These are phyloP conservation scores for Chimonanthus salicifolius DNA, from an alignment of 164 flowering plant species.

Conservation along the genomic window DNA sequence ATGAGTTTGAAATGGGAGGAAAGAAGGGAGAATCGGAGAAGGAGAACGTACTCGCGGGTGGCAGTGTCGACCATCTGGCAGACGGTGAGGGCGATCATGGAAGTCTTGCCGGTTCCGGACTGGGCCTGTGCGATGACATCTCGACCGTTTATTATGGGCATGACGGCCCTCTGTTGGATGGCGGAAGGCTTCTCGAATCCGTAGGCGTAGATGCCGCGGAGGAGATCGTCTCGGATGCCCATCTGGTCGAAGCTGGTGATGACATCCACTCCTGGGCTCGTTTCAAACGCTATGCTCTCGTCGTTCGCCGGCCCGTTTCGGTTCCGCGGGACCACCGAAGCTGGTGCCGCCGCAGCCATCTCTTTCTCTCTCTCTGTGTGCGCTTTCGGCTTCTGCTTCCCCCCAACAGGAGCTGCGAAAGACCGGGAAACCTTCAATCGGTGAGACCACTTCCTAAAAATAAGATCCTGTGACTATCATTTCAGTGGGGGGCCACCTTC, in stretches of 20 bases:
- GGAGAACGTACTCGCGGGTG: conserved; percentile 44
- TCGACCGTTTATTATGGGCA: conserved; percentile 80
- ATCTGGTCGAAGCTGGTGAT: conserved; percentile 68
- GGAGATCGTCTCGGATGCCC: conserved; percentile 75
- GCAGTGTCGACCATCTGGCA: conserved; percentile 81
- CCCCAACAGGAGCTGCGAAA: too few species aligned
- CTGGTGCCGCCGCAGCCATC: conserved; percentile 4
- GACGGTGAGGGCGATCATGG: conserved; percentile 93
- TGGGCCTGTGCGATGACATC: conserved; percentile 98
- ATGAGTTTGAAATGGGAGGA: not conserved
- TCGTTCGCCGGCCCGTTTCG: conserved; percentile 38
- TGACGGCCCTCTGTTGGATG: conserved; percentile 83
- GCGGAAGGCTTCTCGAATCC: conserved; percentile 97
- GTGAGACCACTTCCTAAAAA: too few species aligned
- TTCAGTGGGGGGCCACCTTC: too few species aligned
- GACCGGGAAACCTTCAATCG: too few species aligned
- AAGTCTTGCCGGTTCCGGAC: conserved; percentile 92
- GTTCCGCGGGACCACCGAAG: conserved; percentile 41
- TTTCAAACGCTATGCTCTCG: conserved; percentile 64
- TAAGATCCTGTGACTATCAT: too few species aligned
- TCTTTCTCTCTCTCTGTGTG: not conserved
- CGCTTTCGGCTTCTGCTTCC: not conserved
- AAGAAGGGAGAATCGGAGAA: not conserved
- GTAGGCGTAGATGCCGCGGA: conserved; percentile 75
- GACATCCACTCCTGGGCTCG: conserved; percentile 74